A percentile compares a stretch with the other conserved stretches of the same genome.
Conservation (phyloP, 495 filamentous ascomycete genomes). For the Lindgomyces ingoldianus region DNA sequence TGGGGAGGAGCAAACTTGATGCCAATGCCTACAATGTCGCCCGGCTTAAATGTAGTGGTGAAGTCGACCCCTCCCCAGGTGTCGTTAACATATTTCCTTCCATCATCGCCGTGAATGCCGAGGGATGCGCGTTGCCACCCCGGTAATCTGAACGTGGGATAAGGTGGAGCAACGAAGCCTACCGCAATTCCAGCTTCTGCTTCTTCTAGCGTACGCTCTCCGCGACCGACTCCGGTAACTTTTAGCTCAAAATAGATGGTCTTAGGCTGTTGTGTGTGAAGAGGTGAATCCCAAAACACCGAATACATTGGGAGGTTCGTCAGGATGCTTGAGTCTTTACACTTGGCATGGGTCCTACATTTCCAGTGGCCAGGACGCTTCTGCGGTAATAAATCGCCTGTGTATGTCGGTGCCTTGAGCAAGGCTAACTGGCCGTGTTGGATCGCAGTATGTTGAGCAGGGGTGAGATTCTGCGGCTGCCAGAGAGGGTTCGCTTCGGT, state of each 20-base stretch:
- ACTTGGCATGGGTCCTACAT: constrained; percentile 45
- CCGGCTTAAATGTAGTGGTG: constrained; percentile 53
- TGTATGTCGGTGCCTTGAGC: constrained; percentile 51
- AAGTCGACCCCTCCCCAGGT: constrained; percentile 80
- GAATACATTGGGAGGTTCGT: constrained; percentile 77
- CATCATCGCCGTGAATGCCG: constrained; percentile 91
- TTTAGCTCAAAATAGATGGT: constrained; percentile 80
- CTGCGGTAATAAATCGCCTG: constrained; percentile 46
- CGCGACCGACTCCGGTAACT: constrained; percentile 50
- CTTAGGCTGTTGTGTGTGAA: constrained; percentile 54
- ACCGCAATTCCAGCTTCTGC: constrained; percentile 68
- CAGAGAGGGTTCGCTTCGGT: constrained; percentile 65
- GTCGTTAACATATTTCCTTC: constrained; percentile 83
- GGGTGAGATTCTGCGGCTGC: constrained; percentile 51
- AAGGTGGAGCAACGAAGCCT: constrained; percentile 78
- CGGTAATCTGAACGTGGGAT: constrained; percentile 82
- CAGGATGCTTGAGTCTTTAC: constrained; percentile 59
- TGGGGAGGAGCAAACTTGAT: constrained; percentile 62
- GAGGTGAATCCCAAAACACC: constrained; percentile 65
- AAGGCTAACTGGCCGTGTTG: constrained; percentile 51
- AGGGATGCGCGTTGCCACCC: constrained; percentile 87
- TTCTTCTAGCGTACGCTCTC: constrained; percentile 33
- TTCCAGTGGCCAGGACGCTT: constrained; percentile 49
- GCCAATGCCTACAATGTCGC: constrained; percentile 65
- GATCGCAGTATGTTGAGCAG: constrained; percentile 50